A percentile compares a stretch with the other conserved stretches of the same genome.
Conservation (phyloP, 805 yeast genomes). For the Cyberlindnera lachancei region DNA sequence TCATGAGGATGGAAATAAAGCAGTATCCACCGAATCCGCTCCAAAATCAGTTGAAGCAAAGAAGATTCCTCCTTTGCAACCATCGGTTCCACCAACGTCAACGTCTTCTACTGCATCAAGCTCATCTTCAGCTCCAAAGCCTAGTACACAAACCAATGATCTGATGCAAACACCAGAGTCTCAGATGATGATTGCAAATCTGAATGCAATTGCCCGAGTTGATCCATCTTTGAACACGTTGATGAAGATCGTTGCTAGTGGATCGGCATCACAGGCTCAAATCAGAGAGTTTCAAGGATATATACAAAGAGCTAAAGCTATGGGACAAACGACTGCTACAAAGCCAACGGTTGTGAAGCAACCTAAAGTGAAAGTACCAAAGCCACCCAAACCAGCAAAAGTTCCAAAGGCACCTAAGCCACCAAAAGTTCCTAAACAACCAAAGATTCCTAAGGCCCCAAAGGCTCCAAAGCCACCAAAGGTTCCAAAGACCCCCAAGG, state of each 20-base stretch:
- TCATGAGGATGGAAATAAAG: too few relatives aligned
- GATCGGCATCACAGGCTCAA: slow-evolving; percentile 64
- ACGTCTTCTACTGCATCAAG: slow-evolving; percentile 1
- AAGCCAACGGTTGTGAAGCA: slow-evolving; percentile 23
- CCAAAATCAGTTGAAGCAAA: too few relatives aligned
- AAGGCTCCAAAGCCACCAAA: slow-evolving; percentile 8
- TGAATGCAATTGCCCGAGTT: slow-evolving; percentile 72
- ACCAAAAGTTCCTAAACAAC: slow-evolving; percentile 7
- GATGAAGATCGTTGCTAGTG: slow-evolving; percentile 84
- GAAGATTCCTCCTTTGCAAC: too few relatives aligned
- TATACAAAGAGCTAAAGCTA: slow-evolving; percentile 68
- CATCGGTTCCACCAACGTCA: too few relatives aligned
- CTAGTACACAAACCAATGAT: slow-evolving; percentile 19
- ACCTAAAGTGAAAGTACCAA: too few relatives aligned
- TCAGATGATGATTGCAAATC: slow-evolving; percentile 75
- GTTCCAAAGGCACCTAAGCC: too few relatives aligned
- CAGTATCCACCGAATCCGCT: too few relatives aligned
- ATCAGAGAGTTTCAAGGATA: slow-evolving; percentile 73
- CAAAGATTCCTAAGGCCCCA: slow-evolving; percentile 17
- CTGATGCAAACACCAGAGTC: slow-evolving; percentile 54
- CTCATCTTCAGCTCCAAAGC: slow-evolving; percentile 5
- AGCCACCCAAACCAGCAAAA: too few relatives aligned
- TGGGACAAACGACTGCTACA: slow-evolving; percentile 49
- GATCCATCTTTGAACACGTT: slow-evolving; percentile 61
- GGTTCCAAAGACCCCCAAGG: slow-evolving; percentile 12